Conservation (phyloP, 1,284 basidiomycete genomes). For the Tilletia indica region DNA sequence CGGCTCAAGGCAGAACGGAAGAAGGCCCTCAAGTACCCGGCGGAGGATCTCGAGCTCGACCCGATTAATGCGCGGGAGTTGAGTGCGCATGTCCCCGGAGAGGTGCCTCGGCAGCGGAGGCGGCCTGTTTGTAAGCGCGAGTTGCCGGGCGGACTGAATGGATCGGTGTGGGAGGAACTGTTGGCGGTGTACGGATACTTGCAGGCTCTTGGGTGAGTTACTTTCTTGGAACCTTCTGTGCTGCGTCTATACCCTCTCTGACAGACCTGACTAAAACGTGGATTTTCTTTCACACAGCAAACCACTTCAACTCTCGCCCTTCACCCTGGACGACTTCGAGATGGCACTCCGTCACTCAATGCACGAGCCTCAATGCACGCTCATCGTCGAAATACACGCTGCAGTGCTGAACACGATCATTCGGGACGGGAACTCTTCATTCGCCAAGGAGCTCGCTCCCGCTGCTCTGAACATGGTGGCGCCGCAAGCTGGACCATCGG, state of each 20-base stretch:
- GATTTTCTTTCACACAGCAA: constrained; percentile 63
- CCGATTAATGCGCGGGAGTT: constrained; percentile 52
- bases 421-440: constrained; percentile 65
- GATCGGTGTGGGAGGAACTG: constrained; percentile 76
- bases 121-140: constrained; percentile 4
- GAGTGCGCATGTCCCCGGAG: constrained; percentile 68
- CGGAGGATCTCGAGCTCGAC: constrained; percentile 60
- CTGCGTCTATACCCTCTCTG: too few relatives aligned
- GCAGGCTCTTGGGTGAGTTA: constrained; percentile 63
- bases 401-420: constrained; percentile 79
- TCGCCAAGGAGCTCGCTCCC: constrained; percentile 64
- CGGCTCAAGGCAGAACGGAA: constrained; percentile 71
- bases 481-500: neutral
- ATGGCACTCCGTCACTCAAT: constrained; percentile 76
- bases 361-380: constrained; percentile 68
- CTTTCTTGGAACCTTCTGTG: too few relatives aligned
- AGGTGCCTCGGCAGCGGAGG: constrained; percentile 61
- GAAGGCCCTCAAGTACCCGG: constrained; percentile 73
- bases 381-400: constrained; percentile 85
- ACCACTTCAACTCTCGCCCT: constrained; percentile 81
- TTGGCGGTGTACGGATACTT: constrained; percentile 89
- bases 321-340: constrained; percentile 91
- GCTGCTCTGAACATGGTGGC: constrained; percentile 21
- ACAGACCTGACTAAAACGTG: too few relatives aligned
- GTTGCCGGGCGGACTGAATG: constrained; percentile 63